Percentiles rank a stretch among this genome's conserved stretches.
Evolutionary conservation across 2,329 filamentous ascomycete species (phyloP).

Genomic region (Alternaria consortialis): DNA sequence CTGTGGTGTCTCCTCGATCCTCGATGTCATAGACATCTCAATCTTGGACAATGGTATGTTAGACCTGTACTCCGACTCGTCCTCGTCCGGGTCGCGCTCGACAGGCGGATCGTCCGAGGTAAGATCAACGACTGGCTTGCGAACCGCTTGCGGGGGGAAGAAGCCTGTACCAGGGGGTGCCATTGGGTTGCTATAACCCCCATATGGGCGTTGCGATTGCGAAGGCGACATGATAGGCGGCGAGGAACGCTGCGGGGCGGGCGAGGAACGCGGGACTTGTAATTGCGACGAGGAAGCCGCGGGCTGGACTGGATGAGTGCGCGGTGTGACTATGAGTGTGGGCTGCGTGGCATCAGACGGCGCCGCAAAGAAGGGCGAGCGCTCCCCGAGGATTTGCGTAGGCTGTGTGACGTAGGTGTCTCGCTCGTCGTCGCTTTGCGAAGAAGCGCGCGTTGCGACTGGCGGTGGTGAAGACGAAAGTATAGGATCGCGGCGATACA

Average conservation of each 20-base stretch:
- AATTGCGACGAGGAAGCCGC: slow-evolving; percentile 57
- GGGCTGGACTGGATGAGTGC: slow-evolving; percentile 42
- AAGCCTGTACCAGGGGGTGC: slow-evolving; percentile 80
- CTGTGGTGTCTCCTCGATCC: slow-evolving; percentile 48
- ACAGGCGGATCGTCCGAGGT: slow-evolving; percentile 57
- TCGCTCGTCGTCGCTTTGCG: slow-evolving; percentile 58
- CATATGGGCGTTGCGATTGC: slow-evolving; percentile 77
- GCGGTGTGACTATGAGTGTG: slow-evolving; percentile 64
- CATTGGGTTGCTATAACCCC: slow-evolving; percentile 67
- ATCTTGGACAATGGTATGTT: slow-evolving; percentile 71
- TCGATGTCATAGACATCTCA: slow-evolving; percentile 36
- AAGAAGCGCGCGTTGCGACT: slow-evolving; percentile 17
- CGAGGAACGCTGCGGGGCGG: slow-evolving; percentile 56
- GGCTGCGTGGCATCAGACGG: slow-evolving; percentile 62
- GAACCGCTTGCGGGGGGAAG: slow-evolving; percentile 56
- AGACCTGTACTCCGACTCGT: slow-evolving; percentile 54
- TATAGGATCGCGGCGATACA: slow-evolving; percentile 48
- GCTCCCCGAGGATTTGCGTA: slow-evolving; percentile 39
- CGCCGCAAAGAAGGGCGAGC: slow-evolving; percentile 39
- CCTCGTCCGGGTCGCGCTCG: slow-evolving; percentile 59
- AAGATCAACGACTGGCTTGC: slow-evolving; percentile 51
- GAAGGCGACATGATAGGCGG: slow-evolving; percentile 52
- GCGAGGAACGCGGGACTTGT: slow-evolving; percentile 91
- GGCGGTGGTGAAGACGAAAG: slow-evolving; percentile 43
- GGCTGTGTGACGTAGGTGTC: slow-evolving; percentile 60